Evolutionary conservation across 805 yeast species (phyloP), one percentile per base, ranked within the genome.

Genomic region (Saccharomycopsis malanga): DNA sequence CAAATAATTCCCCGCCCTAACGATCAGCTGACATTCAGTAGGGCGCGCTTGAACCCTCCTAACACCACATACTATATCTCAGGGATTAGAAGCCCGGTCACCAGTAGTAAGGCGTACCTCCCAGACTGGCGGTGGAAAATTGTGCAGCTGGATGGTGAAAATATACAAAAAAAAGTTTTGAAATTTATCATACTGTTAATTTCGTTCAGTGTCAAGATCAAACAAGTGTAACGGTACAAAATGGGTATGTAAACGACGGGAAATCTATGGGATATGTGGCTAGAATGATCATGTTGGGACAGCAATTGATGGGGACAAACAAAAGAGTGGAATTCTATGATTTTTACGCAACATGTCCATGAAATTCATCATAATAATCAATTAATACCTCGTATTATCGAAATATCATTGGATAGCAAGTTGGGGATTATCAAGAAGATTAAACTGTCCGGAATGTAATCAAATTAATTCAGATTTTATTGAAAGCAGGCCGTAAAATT

Each of bases 241-340:
- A 59, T 57, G 59, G 57, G 57, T 54, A 54, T 48, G 59, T 56
- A 39, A 45, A 37, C 10, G n/a, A 15, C n/a, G n/a, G n/a, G n/a
- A n/a, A n/a, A n/a, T n/a, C n/a, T n/a, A n/a, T n/a, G n/a, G n/a
- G n/a, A n/a, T n/a, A n/a, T n/a, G 23, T 4, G 3, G 22, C n/a
- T 2, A 2, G 35, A 7, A 12, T 22, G 2, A 18, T 30, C 22
- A 15, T 20, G 24, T 30, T 22, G 22, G 37, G 32, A 27, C 12
- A 27, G 12, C 30, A 27, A n/a, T n/a, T n/a, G n/a, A n/a, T n/a
- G n/a, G n/a, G 30, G 12, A 27, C 30, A 27, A 27, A 9, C 30
- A 27, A 27, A 27, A 27, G 7, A 27, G 30, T 9, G 12, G 30
- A 27, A 12, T 12, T 27, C 7, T 7, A 12, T 9, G 7, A 27